Base-by-base conservation (phyloP, 768 basidiomycete genomes). In the Boletus patriciae region DNA sequence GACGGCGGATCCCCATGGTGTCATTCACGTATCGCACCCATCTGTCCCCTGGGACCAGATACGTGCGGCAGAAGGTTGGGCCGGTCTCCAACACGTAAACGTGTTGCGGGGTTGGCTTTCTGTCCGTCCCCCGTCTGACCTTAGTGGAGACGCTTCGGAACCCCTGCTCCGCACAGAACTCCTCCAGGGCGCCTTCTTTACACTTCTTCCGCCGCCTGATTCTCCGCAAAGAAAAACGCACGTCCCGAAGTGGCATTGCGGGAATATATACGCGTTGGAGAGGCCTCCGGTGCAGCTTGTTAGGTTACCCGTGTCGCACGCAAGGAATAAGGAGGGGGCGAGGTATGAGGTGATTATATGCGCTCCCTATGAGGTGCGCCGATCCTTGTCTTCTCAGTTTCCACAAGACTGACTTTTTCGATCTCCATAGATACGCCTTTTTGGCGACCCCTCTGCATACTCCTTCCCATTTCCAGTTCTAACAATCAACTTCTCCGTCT, bases 21-120 rank as follows among this genome's bases (percentile, higher is more conserved):
- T 74, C 47, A 68, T 93, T 18, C 66, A 73, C n/a, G 70, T 91
- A n/a, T 80, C 83, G 0, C 87, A 88, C 60, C 88, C 86, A 5
- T 57, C 79, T 44, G 78, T 88, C 55, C 80, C 87, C 82, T 83
- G 68, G 93, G 70, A 80, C 31, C 76, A 79, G 48, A 77, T 94
- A 52, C 85, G 92, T 13, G 76, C 80, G 25, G 85, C 87, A 3
- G 88, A 92, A 71, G 93, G 93, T 13, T 94, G 93, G 93, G 87
- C 92, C 23, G 86, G 83, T 21, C 73, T 94, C 18, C 93, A 96
- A 70, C 89, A 92, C 63, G 85, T 92, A 63, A 78, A 82, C 9
- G 73, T 93, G 31, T 77, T 94, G 18, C 84, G 82, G 36, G 82
- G 88, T 0, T 81, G 79, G 11, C 55, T 94, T 6, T 85, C 80